phyloP scores from a whole-genome alignment of 352 stramenopile genomes.

The Phytopythium montanum region DNA sequence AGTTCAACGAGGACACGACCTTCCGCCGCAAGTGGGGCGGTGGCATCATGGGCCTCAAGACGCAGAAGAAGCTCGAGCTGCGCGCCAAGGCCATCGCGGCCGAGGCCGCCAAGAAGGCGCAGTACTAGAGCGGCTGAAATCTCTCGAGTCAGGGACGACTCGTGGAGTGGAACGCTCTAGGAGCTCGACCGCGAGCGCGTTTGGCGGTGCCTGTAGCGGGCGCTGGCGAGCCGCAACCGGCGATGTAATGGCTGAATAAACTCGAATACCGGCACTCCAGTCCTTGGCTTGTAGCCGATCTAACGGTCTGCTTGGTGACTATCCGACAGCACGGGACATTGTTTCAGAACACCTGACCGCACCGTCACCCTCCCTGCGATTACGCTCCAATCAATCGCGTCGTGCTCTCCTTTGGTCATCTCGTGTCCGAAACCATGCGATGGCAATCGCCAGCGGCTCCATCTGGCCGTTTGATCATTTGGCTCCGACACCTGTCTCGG shows the following conservation, averaged over 20 bases:
- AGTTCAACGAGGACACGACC: constrained; percentile 97
- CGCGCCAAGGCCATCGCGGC: constrained; percentile 95
- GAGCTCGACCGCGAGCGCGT: background rate
- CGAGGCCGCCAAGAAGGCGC: constrained; percentile 98
- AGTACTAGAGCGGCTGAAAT: constrained; percentile 89
- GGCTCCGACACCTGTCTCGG: too few species aligned
- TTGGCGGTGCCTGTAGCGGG: constrained; percentile 10
- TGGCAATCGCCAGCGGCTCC: too few species aligned
- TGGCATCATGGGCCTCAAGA: constrained; percentile 99
- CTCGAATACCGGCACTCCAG: constrained; percentile 5
- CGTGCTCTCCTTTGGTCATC: too few species aligned
- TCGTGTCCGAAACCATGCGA: too few species aligned
- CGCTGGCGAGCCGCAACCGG: constrained; percentile 4
- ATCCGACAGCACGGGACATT: too few species aligned
- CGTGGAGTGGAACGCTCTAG: constrained; percentile 1
- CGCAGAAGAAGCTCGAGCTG: constrained; percentile 98
- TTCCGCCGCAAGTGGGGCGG: constrained; percentile 97
- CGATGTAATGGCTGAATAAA: constrained; percentile 51
- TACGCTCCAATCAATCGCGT: too few species aligned
- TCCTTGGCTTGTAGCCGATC: background rate
- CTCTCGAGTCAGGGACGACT: constrained; percentile 2
- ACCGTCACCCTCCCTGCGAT: too few species aligned
- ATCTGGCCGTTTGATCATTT: too few species aligned
- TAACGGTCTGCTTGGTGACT: too few species aligned
- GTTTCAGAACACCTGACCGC: too few species aligned